phyloP scores from a whole-genome alignment of 2,329 filamentous ascomycete genomes.

The Penicillium sp. region DNA sequence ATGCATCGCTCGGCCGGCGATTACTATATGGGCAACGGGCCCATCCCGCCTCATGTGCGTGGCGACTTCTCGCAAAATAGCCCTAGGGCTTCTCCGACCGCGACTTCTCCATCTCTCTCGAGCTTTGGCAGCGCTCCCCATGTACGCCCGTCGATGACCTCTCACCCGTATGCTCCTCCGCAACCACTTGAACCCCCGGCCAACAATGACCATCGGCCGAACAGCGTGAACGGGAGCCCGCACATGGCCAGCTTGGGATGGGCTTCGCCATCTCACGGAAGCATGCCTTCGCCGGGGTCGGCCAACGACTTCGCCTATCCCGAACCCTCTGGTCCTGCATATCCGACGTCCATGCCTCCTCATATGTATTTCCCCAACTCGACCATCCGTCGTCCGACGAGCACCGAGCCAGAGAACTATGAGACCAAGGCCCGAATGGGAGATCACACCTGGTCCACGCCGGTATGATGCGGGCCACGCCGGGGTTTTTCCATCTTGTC shows the following conservation, averaged over 20 bases:
- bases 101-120: conserved; percentile 63
- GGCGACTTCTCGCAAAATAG: conserved; percentile 69
- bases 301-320: conserved; percentile 78
- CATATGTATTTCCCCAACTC: conserved; percentile 72
- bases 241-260: conserved; percentile 80
- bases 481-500: background rate
- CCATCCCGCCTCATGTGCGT: conserved; percentile 79
- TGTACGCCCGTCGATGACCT: conserved; percentile 65
- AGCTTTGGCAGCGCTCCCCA: conserved; percentile 54
- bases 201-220: conserved; percentile 70
- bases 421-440: conserved; percentile 55
- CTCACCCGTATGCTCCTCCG: conserved; percentile 86
- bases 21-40: conserved; percentile 75
- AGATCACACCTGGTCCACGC: conserved; percentile 38
- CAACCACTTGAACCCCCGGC: conserved; percentile 78
- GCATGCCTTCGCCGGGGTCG: conserved; percentile 67
- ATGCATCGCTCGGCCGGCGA: conserved; percentile 68
- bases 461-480: conserved; percentile 26
- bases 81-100: conserved; percentile 61
- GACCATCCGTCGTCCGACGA: conserved; percentile 68
- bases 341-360: conserved; percentile 45
- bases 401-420: conserved; percentile 68
- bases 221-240: conserved; percentile 77
- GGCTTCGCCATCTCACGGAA: conserved; percentile 77
- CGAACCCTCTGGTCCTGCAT: conserved; percentile 61